Percentiles rank a stretch among this genome's conserved stretches.
Conservation (phyloP, 441 rosid genomes). For the Pelargonium cotyledonis region DNA sequence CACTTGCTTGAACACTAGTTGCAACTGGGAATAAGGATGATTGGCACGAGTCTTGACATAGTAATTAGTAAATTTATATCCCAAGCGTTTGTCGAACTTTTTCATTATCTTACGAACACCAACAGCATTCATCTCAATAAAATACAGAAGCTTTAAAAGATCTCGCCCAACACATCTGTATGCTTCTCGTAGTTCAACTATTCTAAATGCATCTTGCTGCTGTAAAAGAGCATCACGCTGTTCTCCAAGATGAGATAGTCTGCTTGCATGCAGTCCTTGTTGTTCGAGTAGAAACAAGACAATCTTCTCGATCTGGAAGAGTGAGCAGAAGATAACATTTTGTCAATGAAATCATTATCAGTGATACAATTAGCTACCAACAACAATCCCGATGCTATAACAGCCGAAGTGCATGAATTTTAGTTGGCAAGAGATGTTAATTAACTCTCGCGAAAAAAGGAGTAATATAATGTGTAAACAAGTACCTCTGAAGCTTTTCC, state of each 20-base stretch:
- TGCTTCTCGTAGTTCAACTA: slow-evolving; percentile 35
- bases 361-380: background rate
- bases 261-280: slow-evolving; percentile 44
- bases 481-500: too few relatives aligned
- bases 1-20: slow-evolving; percentile 51
- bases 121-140: slow-evolving; percentile 44
- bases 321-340: slow-evolving; percentile 7
- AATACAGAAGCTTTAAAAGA: slow-evolving; percentile 41
- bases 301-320: slow-evolving; percentile 40
- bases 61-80: slow-evolving; percentile 43
- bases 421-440: background rate
- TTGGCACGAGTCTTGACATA: slow-evolving; percentile 48
- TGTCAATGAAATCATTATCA: background rate
- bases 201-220: slow-evolving; percentile 25
- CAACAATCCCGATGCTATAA: background rate
- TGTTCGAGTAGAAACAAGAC: slow-evolving; percentile 45
- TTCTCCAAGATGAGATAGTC: slow-evolving; percentile 32
- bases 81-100: slow-evolving; percentile 49
- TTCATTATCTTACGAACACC: slow-evolving; percentile 49
- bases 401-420: background rate
- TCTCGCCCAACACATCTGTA: slow-evolving; percentile 42
- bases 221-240: slow-evolving; percentile 27
- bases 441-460: background rate
- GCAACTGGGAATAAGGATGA: slow-evolving; percentile 52
- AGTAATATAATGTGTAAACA: too few relatives aligned